Base-by-base conservation (phyloP, 2,329 filamentous ascomycete species). In the Talaromyces amestolkiae region DNA sequence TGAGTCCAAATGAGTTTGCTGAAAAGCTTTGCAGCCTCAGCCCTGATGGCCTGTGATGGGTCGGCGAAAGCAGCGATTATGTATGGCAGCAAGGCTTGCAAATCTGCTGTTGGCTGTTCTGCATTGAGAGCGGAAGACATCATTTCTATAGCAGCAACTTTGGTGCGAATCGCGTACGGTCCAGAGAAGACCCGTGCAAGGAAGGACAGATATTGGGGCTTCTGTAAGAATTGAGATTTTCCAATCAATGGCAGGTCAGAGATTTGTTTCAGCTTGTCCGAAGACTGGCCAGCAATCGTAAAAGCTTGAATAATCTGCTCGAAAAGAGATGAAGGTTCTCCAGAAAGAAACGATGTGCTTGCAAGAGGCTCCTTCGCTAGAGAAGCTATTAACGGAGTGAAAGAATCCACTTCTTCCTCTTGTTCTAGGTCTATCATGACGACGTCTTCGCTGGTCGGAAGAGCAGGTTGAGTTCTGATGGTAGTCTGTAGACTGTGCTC, bases 61-160 rank as follows among this genome's bases (percentile, higher is more conserved):
- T 98, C 94, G 27, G 87, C 83, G 19, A 98, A 84, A 24, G 90
- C 91, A 43, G 85, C 82, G 54, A 97, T 80, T 37, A 89, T 82
- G 77, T 96, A 97, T 2, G 94, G 94, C n/a, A 97, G 74, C 19
- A 97, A 76, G 11, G 87, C 86, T 74, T 98, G 94, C 58, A 93
- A 83, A 74, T 97, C 91, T 8, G 85, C 73, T 22, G 80, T 80
- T 24, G 73, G 76, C 65, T 84, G 82, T 15, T 78, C 76, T 62
- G 86, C 85, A 53, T 66, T 68, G 19, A 92, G 75, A 31, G 83
- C 81, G 35, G 81, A 81, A 66, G 87, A 86, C 15, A 87, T 84
- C 72, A 87, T 83, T 47, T 88, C 86, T 58, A 97, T 78, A 11
- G 93, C 91, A 9, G 88, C 85, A 63, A 85, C 83, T 68, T 91